Base-by-base conservation (phyloP, 352 stramenopile species). In the Thalassiosira mediterranea region DNA sequence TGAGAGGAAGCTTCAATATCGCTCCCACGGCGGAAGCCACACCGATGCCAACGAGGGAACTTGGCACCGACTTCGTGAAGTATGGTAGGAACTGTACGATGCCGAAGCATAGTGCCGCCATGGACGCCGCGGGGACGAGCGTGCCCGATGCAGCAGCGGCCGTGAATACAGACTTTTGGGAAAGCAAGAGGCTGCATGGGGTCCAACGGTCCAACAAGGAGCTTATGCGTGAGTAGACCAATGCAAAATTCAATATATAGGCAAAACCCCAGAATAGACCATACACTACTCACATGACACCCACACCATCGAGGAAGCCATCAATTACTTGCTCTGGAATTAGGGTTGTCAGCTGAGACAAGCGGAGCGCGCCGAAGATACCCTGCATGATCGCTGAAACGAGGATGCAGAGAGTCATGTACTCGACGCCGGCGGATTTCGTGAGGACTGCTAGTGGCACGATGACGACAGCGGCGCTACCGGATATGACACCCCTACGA, bases 251-350 rank as follows among this genome's bases (percentile, higher is more conserved):
- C n/a, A 13, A 46, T 26, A 28, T 57, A 29, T 47, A 23, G 5
- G 46, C 1, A 25, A 23, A n/a, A 44, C 2, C 5, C 54, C n/a
- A 46, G 13, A 31, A 40, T 34, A 15, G 10, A 19, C n/a, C n/a
- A n/a, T n/a, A n/a, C n/a, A n/a, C n/a, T n/a, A 69, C 44, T 57
- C 23, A 65, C n/a, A 77, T 73, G 0, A 72, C 51, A 23, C 73
- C 73, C 48, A 81, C 42, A 10, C 59, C 73, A 67, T 81, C 77
- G 15, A 81, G 57, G 46, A 81, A 81, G 3, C 73, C 73, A 23
- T 54, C 66, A 3, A 81, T 15, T 5, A 81, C 73, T 48, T 74
- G 48, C 31, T 71, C 73, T 10, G 65, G 73, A 19, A 81, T 66
- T 31, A 77, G 52, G 46, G 76, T 46, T 1, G 59, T 66, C 26